These are phyloP conservation scores for Cryptosporidium andersoni DNA, from an alignment of 169 alveolate genomes.

Conservation along the genomic window DNA sequence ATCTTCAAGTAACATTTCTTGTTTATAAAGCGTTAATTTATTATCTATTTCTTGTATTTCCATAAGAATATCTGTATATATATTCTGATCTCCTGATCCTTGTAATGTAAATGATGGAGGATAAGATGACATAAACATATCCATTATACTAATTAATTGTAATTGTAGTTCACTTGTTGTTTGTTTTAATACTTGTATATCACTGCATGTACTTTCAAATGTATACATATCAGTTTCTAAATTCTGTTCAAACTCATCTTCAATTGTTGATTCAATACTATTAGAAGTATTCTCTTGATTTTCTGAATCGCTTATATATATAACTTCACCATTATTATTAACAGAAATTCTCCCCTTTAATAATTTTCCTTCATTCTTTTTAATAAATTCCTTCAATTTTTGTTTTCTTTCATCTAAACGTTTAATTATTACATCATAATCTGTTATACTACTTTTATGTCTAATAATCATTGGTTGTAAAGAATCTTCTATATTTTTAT, in stretches of 20 bases:
- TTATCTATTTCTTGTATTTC: conserved; percentile 60
- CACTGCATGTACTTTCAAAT: conserved; percentile 26
- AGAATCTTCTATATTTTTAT: neutral
- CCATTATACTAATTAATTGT: conserved; percentile 44
- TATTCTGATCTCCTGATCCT: conserved; percentile 51
- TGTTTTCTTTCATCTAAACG: conserved; percentile 39
- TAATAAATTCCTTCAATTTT: conserved; percentile 13
- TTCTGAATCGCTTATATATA: neutral
- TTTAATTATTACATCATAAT: conserved; percentile 23
- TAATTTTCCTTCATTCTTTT: conserved; percentile 13
- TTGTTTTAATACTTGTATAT: conserved; percentile 43
- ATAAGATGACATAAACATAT: conserved; percentile 48
- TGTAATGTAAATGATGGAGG: conserved; percentile 69
- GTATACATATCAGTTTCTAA: neutral
- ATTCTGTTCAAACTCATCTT: neutral
- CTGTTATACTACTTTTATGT: conserved; percentile 41
- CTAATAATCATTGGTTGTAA: conserved; percentile 32
- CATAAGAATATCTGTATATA: conserved; percentile 29
- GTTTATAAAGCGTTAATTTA: conserved; percentile 1
- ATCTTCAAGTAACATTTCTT: neutral
- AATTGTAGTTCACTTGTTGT: conserved; percentile 25
- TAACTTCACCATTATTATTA: conserved; percentile 24
- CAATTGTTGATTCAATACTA: neutral
- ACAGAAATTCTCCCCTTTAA: conserved; percentile 4
- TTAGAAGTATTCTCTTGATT: neutral